phyloP scores from a whole-genome alignment of 1,139 yeast genomes.

The Pichia sp. region DNA sequence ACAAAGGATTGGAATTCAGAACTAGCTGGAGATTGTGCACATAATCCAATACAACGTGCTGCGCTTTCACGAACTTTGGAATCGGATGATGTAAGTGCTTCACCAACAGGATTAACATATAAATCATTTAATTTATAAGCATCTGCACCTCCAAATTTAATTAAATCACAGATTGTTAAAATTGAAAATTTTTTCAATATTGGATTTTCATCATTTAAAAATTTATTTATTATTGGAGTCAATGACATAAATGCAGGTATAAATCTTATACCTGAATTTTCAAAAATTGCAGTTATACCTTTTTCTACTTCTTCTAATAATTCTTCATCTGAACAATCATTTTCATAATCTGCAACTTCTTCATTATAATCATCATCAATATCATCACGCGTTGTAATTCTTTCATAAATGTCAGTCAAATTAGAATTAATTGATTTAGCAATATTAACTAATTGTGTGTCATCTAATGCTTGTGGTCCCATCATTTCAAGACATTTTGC shows the following conservation, averaged over 20 bases:
- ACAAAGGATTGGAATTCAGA: conserved; percentile 56
- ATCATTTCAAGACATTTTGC: conserved; percentile 62
- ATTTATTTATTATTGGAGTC: conserved; percentile 50
- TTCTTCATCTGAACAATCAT: conserved; percentile 86
- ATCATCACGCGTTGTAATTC: conserved; percentile 66
- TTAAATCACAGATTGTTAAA: conserved; percentile 70
- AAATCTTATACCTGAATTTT: conserved; percentile 52
- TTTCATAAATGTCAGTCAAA: conserved; percentile 60
- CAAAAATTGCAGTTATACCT: conserved; percentile 69
- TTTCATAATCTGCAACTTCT: conserved; percentile 72
- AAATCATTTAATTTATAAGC: conserved; percentile 60
- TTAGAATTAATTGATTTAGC: conserved; percentile 57
- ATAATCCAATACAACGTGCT: conserved; percentile 75
- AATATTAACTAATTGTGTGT: conserved; percentile 51
- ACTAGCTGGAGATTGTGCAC: conserved; percentile 72
- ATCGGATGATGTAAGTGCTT: conserved; percentile 58
- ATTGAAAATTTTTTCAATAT: conserved; percentile 73
- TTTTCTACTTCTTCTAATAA: conserved; percentile 79
- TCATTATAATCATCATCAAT: conserved; percentile 72
- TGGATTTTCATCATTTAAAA: conserved; percentile 58
- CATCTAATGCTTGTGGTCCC: conserved; percentile 55
- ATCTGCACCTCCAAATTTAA: conserved; percentile 71
- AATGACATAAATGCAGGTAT: conserved; percentile 55
- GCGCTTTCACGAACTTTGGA: conserved; percentile 85
- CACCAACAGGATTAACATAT: conserved; percentile 57